Evolutionary conservation across 2,329 filamentous ascomycete species (phyloP), one percentile per base, ranked within the genome.

Genomic region (Phialophora tarda): DNA sequence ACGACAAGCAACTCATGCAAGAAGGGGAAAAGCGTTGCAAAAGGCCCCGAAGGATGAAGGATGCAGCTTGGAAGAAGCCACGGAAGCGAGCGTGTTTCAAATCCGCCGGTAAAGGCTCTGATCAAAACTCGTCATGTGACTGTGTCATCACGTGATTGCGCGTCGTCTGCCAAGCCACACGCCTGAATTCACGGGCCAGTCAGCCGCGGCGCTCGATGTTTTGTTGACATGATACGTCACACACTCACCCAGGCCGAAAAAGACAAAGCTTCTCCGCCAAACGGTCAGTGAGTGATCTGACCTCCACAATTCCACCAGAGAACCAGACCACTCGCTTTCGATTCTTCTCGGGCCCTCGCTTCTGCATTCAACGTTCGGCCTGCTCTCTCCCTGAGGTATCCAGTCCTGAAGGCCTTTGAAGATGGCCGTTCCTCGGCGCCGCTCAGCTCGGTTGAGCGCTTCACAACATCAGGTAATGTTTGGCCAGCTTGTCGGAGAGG

Each of bases 381-480:
- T 55, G 53, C n/a, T 10, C n/a, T 55, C 12, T 21, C 21, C 8
- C 28, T 32, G 53, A 23, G 24, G 10, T 23, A 51, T 28, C 21
- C 21, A 26, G 32, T 34, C 21, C 7, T 54, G 30, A 48, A 54
- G 17, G 48, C 26, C 12, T n/a, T 38, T n/a, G 44, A 58, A 26
- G 5, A 70, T 70, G 68, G 68, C 68, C 47, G 64, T 64, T 24
- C 67, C 67, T 61, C 67, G 67, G 65, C 70, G 70, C 58, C 66
- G 70, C 55, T 71, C 70, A 34, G 70, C 70, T 60, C 66, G 70
- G 55, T 63, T 71, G 66, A 71, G 68, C 66, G 68, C 70, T 38
- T 38, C 66, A 21, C 48, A 64, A 51, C 65, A 63, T 59, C 66
- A 71, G 66, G 66, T 69, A 63, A 62, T 61, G 63, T 63, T 63